phyloP scores from a whole-genome alignment of 192 early-diverging fungal species.

The Mortierella alpina region DNA sequence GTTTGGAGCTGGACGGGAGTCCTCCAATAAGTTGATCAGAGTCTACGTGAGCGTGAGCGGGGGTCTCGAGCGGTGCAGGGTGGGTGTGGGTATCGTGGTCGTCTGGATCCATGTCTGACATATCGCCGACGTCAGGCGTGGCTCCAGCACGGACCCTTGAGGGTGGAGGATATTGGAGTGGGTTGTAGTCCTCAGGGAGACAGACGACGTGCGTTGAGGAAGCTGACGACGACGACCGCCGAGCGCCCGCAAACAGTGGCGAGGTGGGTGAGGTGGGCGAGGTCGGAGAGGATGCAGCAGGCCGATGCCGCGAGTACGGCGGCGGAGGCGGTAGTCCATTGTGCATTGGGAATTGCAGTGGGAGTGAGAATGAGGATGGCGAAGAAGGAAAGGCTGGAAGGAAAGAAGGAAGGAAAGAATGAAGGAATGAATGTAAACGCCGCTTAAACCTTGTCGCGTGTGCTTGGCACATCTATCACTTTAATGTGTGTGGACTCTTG shows the following conservation, averaged over 20 bases:
- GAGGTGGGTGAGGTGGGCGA: constrained; percentile 10
- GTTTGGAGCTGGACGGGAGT: constrained; percentile 4
- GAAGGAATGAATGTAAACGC: background rate
- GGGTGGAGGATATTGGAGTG: constrained; percentile 49
- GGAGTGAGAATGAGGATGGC: background rate
- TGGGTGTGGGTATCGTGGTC: background rate
- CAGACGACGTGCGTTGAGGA: constrained; percentile 17
- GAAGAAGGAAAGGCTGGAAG: background rate
- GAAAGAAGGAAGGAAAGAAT: background rate
- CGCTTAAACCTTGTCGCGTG: background rate
- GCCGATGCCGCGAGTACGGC: constrained; percentile 19
- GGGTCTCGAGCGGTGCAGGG: background rate
- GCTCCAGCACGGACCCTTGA: constrained; percentile 42
- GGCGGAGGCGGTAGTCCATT: constrained; percentile 14
- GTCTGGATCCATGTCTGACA: constrained; percentile 21
- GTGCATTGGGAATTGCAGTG: constrained; percentile 6
- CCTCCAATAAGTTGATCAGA: constrained; percentile 17
- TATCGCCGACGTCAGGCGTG: constrained; percentile 20
- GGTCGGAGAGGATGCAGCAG: background rate
- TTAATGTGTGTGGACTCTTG: background rate
- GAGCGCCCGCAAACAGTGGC: constrained; percentile 2
- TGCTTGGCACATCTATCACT: background rate
- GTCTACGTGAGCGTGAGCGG: background rate
- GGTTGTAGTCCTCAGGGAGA: constrained; percentile 50
- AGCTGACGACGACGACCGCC: constrained; percentile 14